A percentile compares a stretch with the other conserved stretches of the same genome.
These are phyloP conservation scores for Myxozyma vanderwaltii DNA, from an alignment of 805 yeast genomes.

Conservation along the genomic window DNA sequence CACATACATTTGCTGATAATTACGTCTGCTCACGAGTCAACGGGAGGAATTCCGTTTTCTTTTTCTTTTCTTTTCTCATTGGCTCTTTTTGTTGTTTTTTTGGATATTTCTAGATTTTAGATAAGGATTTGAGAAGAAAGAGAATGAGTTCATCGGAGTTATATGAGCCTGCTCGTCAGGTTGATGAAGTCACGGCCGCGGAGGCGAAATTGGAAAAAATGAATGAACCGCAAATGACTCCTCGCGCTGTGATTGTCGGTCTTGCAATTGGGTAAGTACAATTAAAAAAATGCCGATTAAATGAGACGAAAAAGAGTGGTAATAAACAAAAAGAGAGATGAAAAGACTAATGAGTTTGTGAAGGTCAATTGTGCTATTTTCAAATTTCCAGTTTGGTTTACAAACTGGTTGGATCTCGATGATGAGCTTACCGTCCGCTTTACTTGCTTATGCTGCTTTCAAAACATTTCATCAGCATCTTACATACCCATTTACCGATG, in stretches of 20 bases:
- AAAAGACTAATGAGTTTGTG: neutral
- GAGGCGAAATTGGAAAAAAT: constrained; percentile 38
- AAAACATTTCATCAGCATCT: constrained; percentile 50
- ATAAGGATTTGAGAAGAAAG: neutral
- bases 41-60: no score
- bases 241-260: constrained; percentile 75
- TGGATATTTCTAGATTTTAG: no score
- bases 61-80: no score
- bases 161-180: constrained; percentile 12
- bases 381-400: constrained; percentile 93
- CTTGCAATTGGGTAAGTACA: constrained; percentile 63
- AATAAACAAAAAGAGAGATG: no score
- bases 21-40: no score
- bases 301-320: no score
- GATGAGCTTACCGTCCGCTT: constrained; percentile 96
- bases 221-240: constrained; percentile 52
- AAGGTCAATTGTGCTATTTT: constrained; percentile 69
- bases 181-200: neutral
- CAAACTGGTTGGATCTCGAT: constrained; percentile 99
- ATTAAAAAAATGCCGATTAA: no score
- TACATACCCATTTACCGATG: constrained; percentile 64
- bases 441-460: constrained; percentile 82
- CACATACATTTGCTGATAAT: no score
- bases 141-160: constrained; percentile 6
- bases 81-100: no score